Conservation (phyloP, 1,284 basidiomycete species). For the Ceratobasidium sp. region DNA sequence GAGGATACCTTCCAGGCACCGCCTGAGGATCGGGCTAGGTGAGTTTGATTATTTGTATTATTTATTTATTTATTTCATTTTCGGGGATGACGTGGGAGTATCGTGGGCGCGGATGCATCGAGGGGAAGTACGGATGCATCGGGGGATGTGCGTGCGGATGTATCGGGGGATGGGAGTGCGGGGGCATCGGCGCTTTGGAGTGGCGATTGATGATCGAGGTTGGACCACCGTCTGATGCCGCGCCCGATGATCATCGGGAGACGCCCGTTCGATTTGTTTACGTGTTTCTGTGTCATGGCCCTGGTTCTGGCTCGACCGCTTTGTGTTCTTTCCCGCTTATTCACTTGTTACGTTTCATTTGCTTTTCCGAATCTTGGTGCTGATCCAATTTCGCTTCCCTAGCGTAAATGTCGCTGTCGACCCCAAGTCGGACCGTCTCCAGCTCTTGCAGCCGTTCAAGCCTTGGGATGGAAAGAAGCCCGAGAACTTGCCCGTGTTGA, state of each 20-base stretch:
- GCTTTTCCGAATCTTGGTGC: too few species aligned
- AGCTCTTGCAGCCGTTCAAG: slow-evolving; percentile 86
- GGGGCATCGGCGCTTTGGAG: background rate
- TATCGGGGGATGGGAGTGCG: background rate
- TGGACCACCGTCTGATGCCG: background rate
- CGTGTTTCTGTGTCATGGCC: background rate
- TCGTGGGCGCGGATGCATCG: background rate
- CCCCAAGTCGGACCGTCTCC: slow-evolving; percentile 86
- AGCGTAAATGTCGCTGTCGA: slow-evolving; percentile 85
- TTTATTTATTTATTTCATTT: background rate
- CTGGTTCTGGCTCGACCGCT: background rate
- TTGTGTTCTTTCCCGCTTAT: background rate
- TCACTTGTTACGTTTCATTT: background rate
- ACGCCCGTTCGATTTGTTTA: background rate
- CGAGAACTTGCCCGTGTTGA: slow-evolving; percentile 83
- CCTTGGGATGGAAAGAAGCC: slow-evolving; percentile 77
- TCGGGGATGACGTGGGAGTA: background rate
- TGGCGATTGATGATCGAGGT: slow-evolving; percentile 27
- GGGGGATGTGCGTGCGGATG: too few species aligned
- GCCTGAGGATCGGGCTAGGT: slow-evolving; percentile 82
- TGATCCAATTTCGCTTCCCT: too few species aligned
- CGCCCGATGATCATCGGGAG: too few species aligned
- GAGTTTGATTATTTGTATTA: slow-evolving; percentile 8
- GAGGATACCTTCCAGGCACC: too few species aligned
- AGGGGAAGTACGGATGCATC: background rate